Evolutionary conservation across 2,329 filamentous ascomycete species (phyloP), one percentile per base, ranked within the genome.

Genomic region (Pezicula carpinea): DNA sequence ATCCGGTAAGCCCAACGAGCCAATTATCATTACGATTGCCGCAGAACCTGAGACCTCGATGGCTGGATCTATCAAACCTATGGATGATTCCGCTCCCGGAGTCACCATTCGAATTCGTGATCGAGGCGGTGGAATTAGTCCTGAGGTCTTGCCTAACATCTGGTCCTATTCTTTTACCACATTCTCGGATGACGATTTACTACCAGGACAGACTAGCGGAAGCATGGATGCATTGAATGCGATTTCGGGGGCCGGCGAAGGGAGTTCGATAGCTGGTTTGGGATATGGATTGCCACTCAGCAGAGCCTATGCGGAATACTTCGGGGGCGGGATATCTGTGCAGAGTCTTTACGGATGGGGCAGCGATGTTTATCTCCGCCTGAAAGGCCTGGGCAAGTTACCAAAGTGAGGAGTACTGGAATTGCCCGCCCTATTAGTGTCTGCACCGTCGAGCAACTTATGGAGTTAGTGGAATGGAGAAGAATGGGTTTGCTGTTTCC

Each of bases 81-180:
- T 83, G 5, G 78, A 82, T 51, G 79, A 83, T 59, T 77, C 81
- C 48, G 79, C 84, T 0, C 89, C 91, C 1, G 91, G 90, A 32
- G 89, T 99, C 11, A 97, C 93, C 0, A 95, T 99, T 58, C 83
- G 93, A 19, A 96, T 99, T 57, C 84, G 93, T 7, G 93, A 99
- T 64, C 83, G 90, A n/a, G 93, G 93, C 42, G 92, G 92, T 35
- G 93, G 93, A 31, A 97, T 99, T 47, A 79, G 83, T 1, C 88
- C 91, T 0, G 87, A 91, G 14, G 84, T 93, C 22, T 71, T 93
- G 29, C 83, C 85, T 4, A 85, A 92, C 56, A 91, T 99, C 49
- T 99, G 93, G 91, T 91, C 90, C 6, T 99, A 97, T 66, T 93
- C 88, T 53, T 99, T 96, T 65, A 96, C 92, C 17, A 99, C 93